These are phyloP conservation scores for Sporothrix humicola DNA, from an alignment of 2,329 filamentous ascomycete species.

Conservation along the genomic window DNA sequence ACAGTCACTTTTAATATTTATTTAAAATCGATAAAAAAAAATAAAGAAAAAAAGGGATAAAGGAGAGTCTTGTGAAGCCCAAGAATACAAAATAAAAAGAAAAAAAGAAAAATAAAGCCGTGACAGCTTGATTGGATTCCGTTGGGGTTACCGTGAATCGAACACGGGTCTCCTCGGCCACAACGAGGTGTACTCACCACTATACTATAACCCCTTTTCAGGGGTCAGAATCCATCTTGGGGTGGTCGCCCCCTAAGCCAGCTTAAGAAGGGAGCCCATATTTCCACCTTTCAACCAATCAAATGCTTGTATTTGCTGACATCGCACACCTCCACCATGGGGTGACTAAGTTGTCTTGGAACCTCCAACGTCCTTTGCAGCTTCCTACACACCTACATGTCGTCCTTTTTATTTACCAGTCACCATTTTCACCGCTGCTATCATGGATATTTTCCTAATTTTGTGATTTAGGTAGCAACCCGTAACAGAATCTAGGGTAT, in stretches of 20 bases:
- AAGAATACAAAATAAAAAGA: neutral
- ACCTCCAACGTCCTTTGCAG: neutral
- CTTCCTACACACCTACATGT: neutral
- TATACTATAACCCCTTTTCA: slow-evolving; percentile 38
- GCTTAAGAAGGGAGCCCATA: neutral
- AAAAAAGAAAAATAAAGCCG: slow-evolving; percentile 22
- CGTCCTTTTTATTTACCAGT: too few relatives aligned
- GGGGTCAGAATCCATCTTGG: slow-evolving; percentile 28
- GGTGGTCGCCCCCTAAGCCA: neutral
- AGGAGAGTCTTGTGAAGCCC: too few relatives aligned
- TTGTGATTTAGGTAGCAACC: too few relatives aligned
- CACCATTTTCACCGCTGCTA: too few relatives aligned
- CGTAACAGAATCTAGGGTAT: too few relatives aligned
- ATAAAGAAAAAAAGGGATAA: neutral
- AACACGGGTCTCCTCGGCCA: slow-evolving; percentile 40
- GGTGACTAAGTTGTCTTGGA: slow-evolving; percentile 4
- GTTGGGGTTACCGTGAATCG: slow-evolving; percentile 39
- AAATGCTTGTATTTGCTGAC: neutral
- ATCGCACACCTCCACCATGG: neutral
- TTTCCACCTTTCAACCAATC: neutral
- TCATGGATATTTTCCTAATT: too few relatives aligned
- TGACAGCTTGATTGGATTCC: slow-evolving; percentile 29
- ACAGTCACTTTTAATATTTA: too few relatives aligned
- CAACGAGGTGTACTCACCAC: slow-evolving; percentile 39
- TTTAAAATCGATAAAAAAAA: neutral